Evolutionary conservation across 2,329 filamentous ascomycete species (phyloP).

Genomic region (Talaromyces sp.): DNA sequence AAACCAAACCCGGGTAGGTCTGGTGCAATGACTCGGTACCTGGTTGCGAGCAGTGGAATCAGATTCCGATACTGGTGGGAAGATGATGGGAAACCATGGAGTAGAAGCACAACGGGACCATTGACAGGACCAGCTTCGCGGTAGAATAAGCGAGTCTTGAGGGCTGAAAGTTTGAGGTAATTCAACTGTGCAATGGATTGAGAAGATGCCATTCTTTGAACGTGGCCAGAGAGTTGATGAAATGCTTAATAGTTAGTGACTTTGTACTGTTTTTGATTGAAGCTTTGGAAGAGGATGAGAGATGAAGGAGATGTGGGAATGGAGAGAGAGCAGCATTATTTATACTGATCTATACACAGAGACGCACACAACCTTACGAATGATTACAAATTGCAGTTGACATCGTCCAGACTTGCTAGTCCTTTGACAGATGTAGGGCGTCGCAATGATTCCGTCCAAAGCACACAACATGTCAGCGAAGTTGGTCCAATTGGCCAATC

Average conservation of each 20-base stretch:
- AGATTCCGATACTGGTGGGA: constrained; percentile 47
- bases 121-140: constrained; percentile 32
- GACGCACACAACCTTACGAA: too few species aligned
- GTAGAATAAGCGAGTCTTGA: constrained; percentile 35
- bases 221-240: not conserved
- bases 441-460: not conserved
- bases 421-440: not conserved
- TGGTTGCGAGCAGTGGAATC: constrained; percentile 42
- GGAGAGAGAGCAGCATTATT: not conserved
- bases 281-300: not conserved
- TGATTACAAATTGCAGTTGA: not conserved
- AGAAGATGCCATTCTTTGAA: not conserved
- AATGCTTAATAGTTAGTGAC: not conserved
- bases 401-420: not conserved
- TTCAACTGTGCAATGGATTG: not conserved
- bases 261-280: not conserved
- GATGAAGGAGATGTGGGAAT: not conserved
- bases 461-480: not conserved
- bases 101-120: constrained; percentile 42
- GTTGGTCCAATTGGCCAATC: not conserved
- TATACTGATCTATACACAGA: not conserved
- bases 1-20: constrained; percentile 61
- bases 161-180: not conserved
- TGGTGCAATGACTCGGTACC: constrained; percentile 51
- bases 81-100: constrained; percentile 48